phyloP scores from a whole-genome alignment of 1,284 basidiomycete species.

The Ustilago shanxiensis region DNA sequence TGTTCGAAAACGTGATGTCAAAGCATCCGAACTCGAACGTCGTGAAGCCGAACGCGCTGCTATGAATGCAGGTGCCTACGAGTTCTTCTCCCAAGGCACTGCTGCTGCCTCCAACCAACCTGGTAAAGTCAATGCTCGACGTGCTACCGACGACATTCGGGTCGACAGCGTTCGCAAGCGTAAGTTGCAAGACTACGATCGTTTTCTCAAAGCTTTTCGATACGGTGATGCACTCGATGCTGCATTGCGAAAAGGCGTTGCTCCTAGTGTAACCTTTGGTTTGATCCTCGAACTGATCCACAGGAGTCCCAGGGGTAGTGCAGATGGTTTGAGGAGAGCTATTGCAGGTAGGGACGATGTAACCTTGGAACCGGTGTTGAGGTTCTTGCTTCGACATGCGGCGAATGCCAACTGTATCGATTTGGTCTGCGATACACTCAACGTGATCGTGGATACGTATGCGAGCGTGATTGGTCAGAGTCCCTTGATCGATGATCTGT shows the following conservation, averaged over 20 bases:
- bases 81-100: conserved; percentile 75
- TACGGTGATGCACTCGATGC: conserved; percentile 88
- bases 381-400: conserved; percentile 85
- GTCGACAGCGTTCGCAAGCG: conserved; percentile 78
- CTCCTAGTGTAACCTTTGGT: conserved; percentile 80
- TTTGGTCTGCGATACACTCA: conserved; percentile 84
- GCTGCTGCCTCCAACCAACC: conserved; percentile 42
- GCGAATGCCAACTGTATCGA: conserved; percentile 91
- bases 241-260: conserved; percentile 59
- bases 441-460: conserved; percentile 91
- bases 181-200: conserved; percentile 88
- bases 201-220: conserved; percentile 89
- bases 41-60: conserved; percentile 73
- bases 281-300: conserved; percentile 93
- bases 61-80: conserved; percentile 77
- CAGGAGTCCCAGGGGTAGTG: conserved; percentile 67
- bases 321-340: conserved; percentile 88
- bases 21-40: conserved; percentile 76
- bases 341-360: conserved; percentile 93
- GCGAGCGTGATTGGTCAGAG: conserved; percentile 90
- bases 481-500: conserved; percentile 86
- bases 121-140: conserved; percentile 21
- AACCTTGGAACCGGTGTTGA: conserved; percentile 88
- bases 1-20: conserved; percentile 76
- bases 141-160: conserved; percentile 71